Conservation (phyloP, 2,329 filamentous ascomycete species). For the Epichloe hybrida region DNA sequence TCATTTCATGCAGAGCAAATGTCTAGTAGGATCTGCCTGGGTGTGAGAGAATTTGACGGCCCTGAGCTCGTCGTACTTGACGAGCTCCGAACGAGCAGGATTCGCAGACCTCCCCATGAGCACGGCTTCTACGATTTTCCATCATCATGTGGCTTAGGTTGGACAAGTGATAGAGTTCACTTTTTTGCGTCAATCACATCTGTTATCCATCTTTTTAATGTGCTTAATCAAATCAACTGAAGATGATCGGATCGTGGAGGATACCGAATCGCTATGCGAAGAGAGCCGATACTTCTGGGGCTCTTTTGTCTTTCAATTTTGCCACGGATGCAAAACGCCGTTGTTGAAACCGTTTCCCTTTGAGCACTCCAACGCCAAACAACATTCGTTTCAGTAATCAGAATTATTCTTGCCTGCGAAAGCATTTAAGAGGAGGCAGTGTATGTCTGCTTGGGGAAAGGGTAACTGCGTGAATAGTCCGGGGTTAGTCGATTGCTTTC, state of each 20-base stretch:
- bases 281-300: conserved; percentile 14
- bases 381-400: conserved; percentile 11
- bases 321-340: conserved; percentile 28
- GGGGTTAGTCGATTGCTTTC: conserved; percentile 3
- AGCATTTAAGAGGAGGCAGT: conserved; percentile 28
- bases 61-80: neutral
- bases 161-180: neutral
- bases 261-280: conserved; percentile 24
- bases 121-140: neutral
- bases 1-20: neutral
- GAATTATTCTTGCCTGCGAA: conserved; percentile 7
- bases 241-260: conserved; percentile 25
- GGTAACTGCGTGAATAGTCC: conserved; percentile 41
- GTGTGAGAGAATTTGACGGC: neutral
- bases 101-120: neutral
- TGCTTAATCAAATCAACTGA: conserved; percentile 1
- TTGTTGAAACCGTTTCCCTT: conserved; percentile 41
- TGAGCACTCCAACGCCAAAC: conserved; percentile 29
- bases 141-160: neutral
- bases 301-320: conserved; percentile 9
- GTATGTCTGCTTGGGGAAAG: conserved; percentile 71
- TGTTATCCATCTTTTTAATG: conserved; percentile 1
- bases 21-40: too few relatives aligned
- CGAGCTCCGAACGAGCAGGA: neutral
- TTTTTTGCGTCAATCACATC: conserved; percentile 1